Conservation (phyloP, 768 basidiomycete species). For the Agrocybe chaxingu region DNA sequence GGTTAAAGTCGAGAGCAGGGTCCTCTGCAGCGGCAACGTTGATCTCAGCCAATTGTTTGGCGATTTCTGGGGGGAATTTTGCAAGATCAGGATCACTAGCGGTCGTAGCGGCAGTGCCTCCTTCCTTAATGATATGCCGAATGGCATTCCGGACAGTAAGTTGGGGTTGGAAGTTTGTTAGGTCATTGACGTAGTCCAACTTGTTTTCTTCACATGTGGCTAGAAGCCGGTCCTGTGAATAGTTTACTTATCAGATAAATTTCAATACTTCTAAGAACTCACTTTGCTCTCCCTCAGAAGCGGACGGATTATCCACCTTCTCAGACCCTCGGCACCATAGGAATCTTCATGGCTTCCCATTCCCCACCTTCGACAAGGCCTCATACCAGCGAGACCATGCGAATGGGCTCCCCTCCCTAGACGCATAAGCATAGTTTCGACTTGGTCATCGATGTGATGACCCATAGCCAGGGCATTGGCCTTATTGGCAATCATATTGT, state of each 20-base stretch:
- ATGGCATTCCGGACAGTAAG: constrained; percentile 73
- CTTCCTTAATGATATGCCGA: constrained; percentile 34
- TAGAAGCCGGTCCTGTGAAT: constrained; percentile 68
- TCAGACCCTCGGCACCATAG: constrained; percentile 57
- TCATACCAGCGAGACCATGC: constrained; percentile 68
- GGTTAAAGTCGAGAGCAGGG: constrained; percentile 27
- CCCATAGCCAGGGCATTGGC: constrained; percentile 55
- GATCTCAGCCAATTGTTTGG: constrained; percentile 28
- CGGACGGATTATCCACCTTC: constrained; percentile 69
- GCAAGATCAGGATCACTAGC: constrained; percentile 7
- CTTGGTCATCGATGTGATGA: constrained; percentile 82
- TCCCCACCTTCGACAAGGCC: constrained; percentile 65
- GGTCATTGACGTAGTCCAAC: constrained; percentile 61
- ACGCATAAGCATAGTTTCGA: constrained; percentile 78
- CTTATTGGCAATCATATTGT: constrained; percentile 33
- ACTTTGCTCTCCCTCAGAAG: constrained; percentile 71
- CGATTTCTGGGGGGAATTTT: constrained; percentile 27
- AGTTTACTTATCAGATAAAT: constrained; percentile 2
- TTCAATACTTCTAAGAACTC: not conserved
- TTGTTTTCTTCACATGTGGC: constrained; percentile 68
- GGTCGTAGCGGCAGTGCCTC: not conserved
- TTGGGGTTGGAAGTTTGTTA: constrained; percentile 72
- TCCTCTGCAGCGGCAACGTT: constrained; percentile 25
- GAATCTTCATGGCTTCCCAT: constrained; percentile 57
- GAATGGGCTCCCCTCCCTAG: constrained; percentile 53